Percentiles rank a stretch among this genome's conserved stretches.
These are phyloP conservation scores for Microsporum ferrugineum DNA, from an alignment of 2,329 filamentous ascomycete species.

Conservation along the genomic window DNA sequence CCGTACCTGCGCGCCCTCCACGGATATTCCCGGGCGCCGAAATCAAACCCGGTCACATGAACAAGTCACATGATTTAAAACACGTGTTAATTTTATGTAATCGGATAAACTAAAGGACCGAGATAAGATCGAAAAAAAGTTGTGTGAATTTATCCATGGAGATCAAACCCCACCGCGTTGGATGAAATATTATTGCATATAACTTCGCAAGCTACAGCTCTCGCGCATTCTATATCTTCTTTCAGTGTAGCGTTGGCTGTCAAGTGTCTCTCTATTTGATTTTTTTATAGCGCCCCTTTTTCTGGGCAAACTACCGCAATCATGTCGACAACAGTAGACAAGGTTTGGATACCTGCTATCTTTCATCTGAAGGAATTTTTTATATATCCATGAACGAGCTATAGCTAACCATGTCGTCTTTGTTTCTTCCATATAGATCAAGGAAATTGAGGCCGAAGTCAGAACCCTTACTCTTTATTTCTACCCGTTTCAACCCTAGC, in stretches of 20 bases:
- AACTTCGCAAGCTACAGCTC: background rate
- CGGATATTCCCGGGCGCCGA: conserved; percentile 3
- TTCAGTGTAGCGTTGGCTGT: background rate
- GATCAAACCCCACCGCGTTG: background rate
- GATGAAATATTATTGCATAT: background rate
- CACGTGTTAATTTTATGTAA: background rate
- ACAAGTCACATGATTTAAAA: background rate
- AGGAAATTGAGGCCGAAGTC: conserved; percentile 91
- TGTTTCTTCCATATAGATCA: conserved; percentile 56
- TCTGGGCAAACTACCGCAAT: conserved; percentile 7
- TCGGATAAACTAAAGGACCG: background rate
- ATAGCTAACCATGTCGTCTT: conserved; percentile 23
- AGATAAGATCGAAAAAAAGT: background rate
- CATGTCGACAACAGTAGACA: conserved; percentile 96
- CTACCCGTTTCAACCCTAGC: background rate
- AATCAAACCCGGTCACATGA: background rate
- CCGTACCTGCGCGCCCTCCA: background rate
- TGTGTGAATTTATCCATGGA: background rate
- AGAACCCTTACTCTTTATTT: conserved; percentile 23
- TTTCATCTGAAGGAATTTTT: background rate
- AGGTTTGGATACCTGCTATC: conserved; percentile 48
- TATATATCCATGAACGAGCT: conserved; percentile 9
- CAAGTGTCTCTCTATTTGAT: background rate
- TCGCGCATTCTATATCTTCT: background rate
- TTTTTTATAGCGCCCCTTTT: background rate